Evolutionary conservation across 176 grass and related monocot genomes (phyloP).

Genomic region (Oryza coarctata): DNA sequence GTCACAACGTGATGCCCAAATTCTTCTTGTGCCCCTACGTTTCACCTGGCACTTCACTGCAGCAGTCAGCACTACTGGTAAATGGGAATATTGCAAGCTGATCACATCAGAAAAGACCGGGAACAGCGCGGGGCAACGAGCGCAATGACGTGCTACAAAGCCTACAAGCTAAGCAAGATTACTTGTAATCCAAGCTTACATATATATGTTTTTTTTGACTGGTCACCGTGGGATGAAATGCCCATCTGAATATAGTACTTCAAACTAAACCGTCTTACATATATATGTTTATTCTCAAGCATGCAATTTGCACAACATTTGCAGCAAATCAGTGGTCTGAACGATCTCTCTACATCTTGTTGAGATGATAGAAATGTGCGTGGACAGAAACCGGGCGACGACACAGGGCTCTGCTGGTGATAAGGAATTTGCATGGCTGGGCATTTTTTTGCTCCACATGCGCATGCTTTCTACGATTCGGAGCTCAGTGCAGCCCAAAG

Average conservation of each 20-base stretch:
- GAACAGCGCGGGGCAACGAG: neutral
- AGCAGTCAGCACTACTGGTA: neutral
- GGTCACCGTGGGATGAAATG: too few species aligned
- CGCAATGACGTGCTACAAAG: neutral
- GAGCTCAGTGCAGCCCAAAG: conserved; percentile 4
- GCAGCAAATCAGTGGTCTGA: neutral
- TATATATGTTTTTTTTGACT: neutral
- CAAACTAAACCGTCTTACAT: too few species aligned
- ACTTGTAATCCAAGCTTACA: neutral
- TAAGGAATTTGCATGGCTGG: conserved; percentile 39
- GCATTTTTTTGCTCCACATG: conserved; percentile 4
- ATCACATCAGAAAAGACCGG: conserved; percentile 2
- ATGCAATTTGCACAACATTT: neutral
- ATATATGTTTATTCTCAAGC: neutral
- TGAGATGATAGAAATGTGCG: neutral
- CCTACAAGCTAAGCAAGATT: neutral
- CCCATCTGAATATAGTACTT: too few species aligned
- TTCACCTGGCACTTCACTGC: neutral
- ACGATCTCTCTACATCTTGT: neutral
- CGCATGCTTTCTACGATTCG: conserved; percentile 33
- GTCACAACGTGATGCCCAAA: neutral
- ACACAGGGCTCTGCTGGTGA: conserved; percentile 24
- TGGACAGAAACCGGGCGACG: conserved; percentile 35
- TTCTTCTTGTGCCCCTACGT: neutral
- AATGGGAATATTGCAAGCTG: neutral